These are phyloP conservation scores for Saccharomycopsis sp. DNA, from an alignment of 805 yeast genomes.

Conservation along the genomic window DNA sequence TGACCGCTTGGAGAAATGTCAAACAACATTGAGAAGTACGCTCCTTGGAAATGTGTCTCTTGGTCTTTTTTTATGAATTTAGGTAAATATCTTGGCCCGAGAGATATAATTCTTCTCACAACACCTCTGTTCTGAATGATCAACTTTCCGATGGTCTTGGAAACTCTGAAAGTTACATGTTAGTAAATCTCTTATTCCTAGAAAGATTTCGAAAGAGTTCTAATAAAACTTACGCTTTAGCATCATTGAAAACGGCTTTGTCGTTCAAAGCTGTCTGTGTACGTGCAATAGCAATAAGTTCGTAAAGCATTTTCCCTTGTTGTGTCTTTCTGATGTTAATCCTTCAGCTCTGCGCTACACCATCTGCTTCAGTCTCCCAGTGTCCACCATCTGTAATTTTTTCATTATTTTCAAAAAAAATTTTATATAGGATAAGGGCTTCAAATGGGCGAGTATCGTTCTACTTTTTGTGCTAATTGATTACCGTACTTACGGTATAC, in stretches of 20 bases:
- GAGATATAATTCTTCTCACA: constrained; percentile 71
- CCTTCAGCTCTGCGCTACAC: too few relatives aligned
- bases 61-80: constrained; percentile 77
- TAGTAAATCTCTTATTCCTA: background rate
- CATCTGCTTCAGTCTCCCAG: too few relatives aligned
- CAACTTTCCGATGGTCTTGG: constrained; percentile 70
- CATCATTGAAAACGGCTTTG: constrained; percentile 45
- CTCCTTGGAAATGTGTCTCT: constrained; percentile 85
- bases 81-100: constrained; percentile 77
- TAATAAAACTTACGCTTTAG: constrained; percentile 42
- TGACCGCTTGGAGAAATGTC: constrained; percentile 86
- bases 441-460: too few relatives aligned
- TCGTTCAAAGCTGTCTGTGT: constrained; percentile 44
- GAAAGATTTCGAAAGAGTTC: background rate
- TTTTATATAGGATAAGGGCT: too few relatives aligned
- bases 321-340: background rate
- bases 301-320: constrained; percentile 62
- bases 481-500: too few relatives aligned
- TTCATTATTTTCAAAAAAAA: too few relatives aligned
- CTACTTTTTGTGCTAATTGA: too few relatives aligned
- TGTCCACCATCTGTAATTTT: too few relatives aligned
- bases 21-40: constrained; percentile 78
- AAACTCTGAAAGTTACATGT: constrained; percentile 27
- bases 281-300: constrained; percentile 84
- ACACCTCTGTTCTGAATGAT: constrained; percentile 89